Evolutionary conservation across 768 basidiomycete species (phyloP).

Genomic region (Rhizopogon sp.): DNA sequence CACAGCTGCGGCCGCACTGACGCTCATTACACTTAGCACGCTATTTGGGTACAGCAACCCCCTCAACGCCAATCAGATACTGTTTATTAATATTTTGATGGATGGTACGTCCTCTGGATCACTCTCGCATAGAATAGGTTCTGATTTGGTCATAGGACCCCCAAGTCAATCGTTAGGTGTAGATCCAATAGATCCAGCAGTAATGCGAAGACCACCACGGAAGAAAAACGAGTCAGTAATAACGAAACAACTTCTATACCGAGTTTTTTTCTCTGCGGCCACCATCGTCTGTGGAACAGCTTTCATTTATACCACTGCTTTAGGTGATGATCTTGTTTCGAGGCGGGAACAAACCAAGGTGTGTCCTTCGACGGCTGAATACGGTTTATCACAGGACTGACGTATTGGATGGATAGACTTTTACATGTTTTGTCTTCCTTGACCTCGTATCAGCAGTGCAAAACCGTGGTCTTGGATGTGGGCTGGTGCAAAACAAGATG

Average conservation of each 20-base stretch:
- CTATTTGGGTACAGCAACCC: slow-evolving; percentile 87
- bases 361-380: slow-evolving; percentile 20
- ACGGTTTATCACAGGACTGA: not conserved
- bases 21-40: slow-evolving; percentile 93
- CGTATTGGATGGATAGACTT: slow-evolving; percentile 59
- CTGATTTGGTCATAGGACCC: slow-evolving; percentile 50
- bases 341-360: slow-evolving; percentile 96
- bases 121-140: not conserved
- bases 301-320: slow-evolving; percentile 79
- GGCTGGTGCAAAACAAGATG: slow-evolving; percentile 83
- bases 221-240: slow-evolving; percentile 90
- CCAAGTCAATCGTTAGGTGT: slow-evolving; percentile 95
- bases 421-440: slow-evolving; percentile 95
- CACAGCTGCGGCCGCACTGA: slow-evolving; percentile 93
- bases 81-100: slow-evolving; percentile 99
- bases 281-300: slow-evolving; percentile 88
- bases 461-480: slow-evolving; percentile 87
- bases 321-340: slow-evolving; percentile 80
- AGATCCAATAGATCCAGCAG: slow-evolving; percentile 89
- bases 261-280: slow-evolving; percentile 90
- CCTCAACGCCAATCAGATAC: slow-evolving; percentile 96
- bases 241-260: slow-evolving; percentile 60
- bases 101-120: slow-evolving; percentile 54
- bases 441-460: slow-evolving; percentile 94
- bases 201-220: slow-evolving; percentile 92